These are phyloP conservation scores for Lachancea nothofagi DNA, from an alignment of 805 yeast species.

Conservation along the genomic window DNA sequence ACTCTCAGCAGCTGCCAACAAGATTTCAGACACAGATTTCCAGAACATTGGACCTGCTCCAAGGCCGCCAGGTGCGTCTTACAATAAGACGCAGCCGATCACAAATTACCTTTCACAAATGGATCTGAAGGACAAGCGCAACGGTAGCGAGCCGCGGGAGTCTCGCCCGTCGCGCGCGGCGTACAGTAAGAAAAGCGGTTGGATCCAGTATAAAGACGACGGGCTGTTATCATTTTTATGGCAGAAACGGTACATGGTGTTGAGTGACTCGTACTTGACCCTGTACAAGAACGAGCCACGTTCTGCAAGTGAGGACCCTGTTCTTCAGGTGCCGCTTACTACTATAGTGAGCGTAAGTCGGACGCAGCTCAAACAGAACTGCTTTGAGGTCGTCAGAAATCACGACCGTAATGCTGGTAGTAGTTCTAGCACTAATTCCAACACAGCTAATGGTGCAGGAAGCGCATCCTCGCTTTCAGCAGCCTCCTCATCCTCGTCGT, in stretches of 20 bases:
- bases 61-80: slow-evolving; percentile 40
- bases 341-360: slow-evolving; percentile 60
- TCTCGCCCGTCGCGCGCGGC: slow-evolving; percentile 7
- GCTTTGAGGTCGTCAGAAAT: slow-evolving; percentile 70
- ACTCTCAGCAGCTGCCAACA: slow-evolving; percentile 42
- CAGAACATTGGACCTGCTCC: slow-evolving; percentile 55
- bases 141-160: background rate
- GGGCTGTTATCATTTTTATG: slow-evolving; percentile 85
- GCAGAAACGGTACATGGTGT: slow-evolving; percentile 81
- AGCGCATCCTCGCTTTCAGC: slow-evolving; percentile 15
- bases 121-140: slow-evolving; percentile 19
- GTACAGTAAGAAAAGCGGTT: slow-evolving; percentile 44
- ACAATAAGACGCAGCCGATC: slow-evolving; percentile 34
- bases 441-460: slow-evolving; percentile 11
- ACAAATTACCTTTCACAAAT: slow-evolving; percentile 32
- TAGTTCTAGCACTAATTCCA: background rate
- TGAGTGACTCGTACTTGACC: slow-evolving; percentile 68
- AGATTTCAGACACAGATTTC: slow-evolving; percentile 42
- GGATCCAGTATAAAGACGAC: slow-evolving; percentile 91
- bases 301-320: slow-evolving; percentile 36
- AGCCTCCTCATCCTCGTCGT: slow-evolving; percentile 11
- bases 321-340: slow-evolving; percentile 49
- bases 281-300: slow-evolving; percentile 63
- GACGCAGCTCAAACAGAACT: slow-evolving; percentile 66
- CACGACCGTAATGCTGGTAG: slow-evolving; percentile 23